These are phyloP conservation scores for Favolaschia claudopus DNA, from an alignment of 768 basidiomycete genomes.

Conservation along the genomic window DNA sequence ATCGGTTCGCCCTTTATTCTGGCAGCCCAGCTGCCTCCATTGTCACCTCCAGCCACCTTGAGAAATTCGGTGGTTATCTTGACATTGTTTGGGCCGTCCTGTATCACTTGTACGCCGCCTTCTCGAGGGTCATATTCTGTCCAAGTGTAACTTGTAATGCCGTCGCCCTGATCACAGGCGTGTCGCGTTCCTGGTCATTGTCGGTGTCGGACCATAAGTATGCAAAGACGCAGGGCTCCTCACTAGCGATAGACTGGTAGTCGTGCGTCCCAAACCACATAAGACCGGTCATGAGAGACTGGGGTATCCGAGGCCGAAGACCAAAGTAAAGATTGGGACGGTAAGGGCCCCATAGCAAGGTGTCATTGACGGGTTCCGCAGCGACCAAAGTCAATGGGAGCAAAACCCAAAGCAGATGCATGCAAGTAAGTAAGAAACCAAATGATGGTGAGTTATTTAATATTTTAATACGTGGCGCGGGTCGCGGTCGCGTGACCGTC, in stretches of 20 bases:
- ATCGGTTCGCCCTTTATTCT: slow-evolving; percentile 85
- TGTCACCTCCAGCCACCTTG: slow-evolving; percentile 82
- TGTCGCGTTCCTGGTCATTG: slow-evolving; percentile 71
- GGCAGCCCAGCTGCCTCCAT: slow-evolving; percentile 90
- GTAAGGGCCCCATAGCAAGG: slow-evolving; percentile 85
- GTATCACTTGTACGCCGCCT: slow-evolving; percentile 85
- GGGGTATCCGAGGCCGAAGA: slow-evolving; percentile 81
- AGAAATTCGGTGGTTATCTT: slow-evolving; percentile 85
- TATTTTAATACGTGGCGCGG: no score
- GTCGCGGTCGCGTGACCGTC: no score
- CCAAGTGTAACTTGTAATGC: slow-evolving; percentile 84
- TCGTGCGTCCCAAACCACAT: slow-evolving; percentile 94
- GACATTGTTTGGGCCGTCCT: slow-evolving; percentile 85
- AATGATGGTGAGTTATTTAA: no score
- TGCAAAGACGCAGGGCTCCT: slow-evolving; percentile 35
- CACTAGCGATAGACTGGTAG: slow-evolving; percentile 73
- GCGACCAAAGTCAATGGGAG: slow-evolving; percentile 51
- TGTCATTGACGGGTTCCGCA: slow-evolving; percentile 53
- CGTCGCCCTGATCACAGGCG: slow-evolving; percentile 88
- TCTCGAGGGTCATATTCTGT: slow-evolving; percentile 86
- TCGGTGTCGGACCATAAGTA: slow-evolving; percentile 15
- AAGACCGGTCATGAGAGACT: slow-evolving; percentile 91
- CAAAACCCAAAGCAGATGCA: slow-evolving; percentile 56
- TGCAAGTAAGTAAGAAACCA: no score
- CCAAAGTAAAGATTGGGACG: slow-evolving; percentile 97